phyloP scores from a whole-genome alignment of 164 flowering plant genomes.

The Berberis thunbergii region DNA sequence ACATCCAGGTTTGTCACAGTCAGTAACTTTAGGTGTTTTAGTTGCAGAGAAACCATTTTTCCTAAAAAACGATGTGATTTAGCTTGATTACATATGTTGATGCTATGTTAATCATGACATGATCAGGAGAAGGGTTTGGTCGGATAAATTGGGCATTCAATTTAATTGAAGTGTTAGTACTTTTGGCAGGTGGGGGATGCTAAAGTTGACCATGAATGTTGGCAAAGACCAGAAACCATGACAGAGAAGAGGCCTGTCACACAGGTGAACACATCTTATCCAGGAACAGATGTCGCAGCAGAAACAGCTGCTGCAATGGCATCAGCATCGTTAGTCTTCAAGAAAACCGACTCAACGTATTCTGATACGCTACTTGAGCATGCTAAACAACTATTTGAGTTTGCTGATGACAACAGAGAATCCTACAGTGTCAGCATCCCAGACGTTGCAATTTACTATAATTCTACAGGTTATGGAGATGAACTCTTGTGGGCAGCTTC shows the following conservation, averaged over 20 bases:
- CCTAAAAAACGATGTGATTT: no score
- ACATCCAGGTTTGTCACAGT: conserved; percentile 55
- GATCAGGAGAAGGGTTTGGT: no score
- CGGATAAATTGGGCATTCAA: not conserved
- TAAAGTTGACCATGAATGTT: conserved; percentile 69
- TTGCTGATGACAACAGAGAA: conserved; percentile 59
- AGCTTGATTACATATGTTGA: no score
- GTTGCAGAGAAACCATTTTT: no score
- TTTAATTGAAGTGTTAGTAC: not conserved
- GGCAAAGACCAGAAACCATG: conserved; percentile 91
- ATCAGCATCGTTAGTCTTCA: conserved; percentile 32
- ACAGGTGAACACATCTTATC: conserved; percentile 55
- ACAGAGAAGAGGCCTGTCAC: conserved; percentile 57
- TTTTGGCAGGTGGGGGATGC: conserved; percentile 81
- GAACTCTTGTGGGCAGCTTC: conserved; percentile 97
- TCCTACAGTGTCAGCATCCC: conserved; percentile 67
- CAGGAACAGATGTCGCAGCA: conserved; percentile 95
- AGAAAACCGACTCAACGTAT: conserved; percentile 48
- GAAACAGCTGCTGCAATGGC: conserved; percentile 22
- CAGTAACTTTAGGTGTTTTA: no score
- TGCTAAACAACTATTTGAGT: conserved; percentile 58
- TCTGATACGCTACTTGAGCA: conserved; percentile 63
- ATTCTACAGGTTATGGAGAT: conserved; percentile 84
- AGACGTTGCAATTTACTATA: conserved; percentile 52
- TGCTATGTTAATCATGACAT: no score